phyloP scores from a whole-genome alignment of 164 flowering plant species.

The Piper betle region DNA sequence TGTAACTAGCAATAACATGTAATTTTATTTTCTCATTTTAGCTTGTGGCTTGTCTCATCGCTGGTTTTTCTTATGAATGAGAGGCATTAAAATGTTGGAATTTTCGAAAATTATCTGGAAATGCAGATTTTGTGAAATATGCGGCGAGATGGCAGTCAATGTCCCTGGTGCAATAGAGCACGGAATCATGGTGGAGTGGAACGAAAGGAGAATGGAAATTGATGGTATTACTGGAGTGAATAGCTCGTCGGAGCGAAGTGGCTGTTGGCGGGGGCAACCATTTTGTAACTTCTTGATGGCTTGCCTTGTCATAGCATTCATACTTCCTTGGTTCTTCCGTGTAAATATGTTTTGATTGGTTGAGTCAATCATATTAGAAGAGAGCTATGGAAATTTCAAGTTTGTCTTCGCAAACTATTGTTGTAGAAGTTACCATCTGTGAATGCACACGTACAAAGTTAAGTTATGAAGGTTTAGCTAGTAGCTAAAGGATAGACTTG shows the following conservation, averaged over 20 bases:
- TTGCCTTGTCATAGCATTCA: slow-evolving; percentile 32
- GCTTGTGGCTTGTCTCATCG: background rate
- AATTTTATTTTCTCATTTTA: too few relatives aligned
- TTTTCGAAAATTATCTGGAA: background rate
- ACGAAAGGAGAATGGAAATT: slow-evolving; percentile 6
- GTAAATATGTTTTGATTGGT: slow-evolving; percentile 19
- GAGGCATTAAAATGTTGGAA: background rate
- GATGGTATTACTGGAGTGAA: background rate
- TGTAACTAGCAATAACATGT: too few relatives aligned
- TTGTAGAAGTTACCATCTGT: too few relatives aligned
- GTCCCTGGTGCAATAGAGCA: slow-evolving; percentile 21
- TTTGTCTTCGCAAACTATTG: too few relatives aligned
- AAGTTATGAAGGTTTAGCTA: too few relatives aligned
- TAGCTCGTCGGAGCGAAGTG: slow-evolving; percentile 8
- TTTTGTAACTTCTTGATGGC: slow-evolving; percentile 38
- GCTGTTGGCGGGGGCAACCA: slow-evolving; percentile 20
- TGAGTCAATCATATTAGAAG: background rate
- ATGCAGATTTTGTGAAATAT: slow-evolving; percentile 38
- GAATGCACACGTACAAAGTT: too few relatives aligned
- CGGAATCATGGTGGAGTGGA: slow-evolving; percentile 22
- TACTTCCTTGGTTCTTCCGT: slow-evolving; percentile 46
- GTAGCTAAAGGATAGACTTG: too few relatives aligned
- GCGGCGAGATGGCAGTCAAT: slow-evolving; percentile 31
- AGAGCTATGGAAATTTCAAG: background rate
- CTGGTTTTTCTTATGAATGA: too few relatives aligned